Base-by-base conservation (phyloP, 371 early-diverging fungal species). In the Entomophthora muscae region DNA sequence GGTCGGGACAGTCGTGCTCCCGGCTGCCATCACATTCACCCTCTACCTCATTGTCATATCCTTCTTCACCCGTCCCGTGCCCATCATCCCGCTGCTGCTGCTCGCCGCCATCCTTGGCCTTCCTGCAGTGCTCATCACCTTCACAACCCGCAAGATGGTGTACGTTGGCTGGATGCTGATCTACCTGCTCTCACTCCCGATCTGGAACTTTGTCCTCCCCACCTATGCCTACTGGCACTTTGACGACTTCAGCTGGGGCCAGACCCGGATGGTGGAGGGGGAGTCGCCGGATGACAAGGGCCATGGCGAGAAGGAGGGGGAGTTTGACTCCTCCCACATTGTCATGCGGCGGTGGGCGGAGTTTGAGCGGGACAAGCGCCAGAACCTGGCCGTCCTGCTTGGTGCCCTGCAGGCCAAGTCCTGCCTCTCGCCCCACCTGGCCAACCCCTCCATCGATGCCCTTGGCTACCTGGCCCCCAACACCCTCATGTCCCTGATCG, bases 191-290 rank as follows among this genome's bases (percentile, higher is more conserved):
- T 87, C 91, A 32, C 75, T 98, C 55, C 96, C 96, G 2, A 85
- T 99, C n/a, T 99, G 98, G 98, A 96, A 96, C 72, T 89, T 93
- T 72, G 84, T 94, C 10, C 79, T 99, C 17, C 99, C 99, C 0
- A 77, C 89, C 0, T 99, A 99, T 69, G 93, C 98, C 5, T 99
- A 86, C 76, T 98, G 99, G 99, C 95, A 96, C 73, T 97, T 98
- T 76, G 99, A 99, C 72, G 98, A 99, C 69, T 98, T 99, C 68
- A 84, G 87, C 1, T 99, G 98, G 99, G 99, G 99, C 7, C 88
- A 95, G 66, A 99, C 99, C 0, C 81, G 99, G 58, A 81, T 83
- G 66, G 86, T 92, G 0, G 81, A 83, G 51, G 89, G 89, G 24
- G 89, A 81, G 7, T 68, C 63, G 12, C 70, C 69, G 0, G 69